Evolutionary conservation across 176 grass and related monocot genomes (phyloP), one percentile per base, ranked within the genome.

Genomic region (Carex kokanica): DNA sequence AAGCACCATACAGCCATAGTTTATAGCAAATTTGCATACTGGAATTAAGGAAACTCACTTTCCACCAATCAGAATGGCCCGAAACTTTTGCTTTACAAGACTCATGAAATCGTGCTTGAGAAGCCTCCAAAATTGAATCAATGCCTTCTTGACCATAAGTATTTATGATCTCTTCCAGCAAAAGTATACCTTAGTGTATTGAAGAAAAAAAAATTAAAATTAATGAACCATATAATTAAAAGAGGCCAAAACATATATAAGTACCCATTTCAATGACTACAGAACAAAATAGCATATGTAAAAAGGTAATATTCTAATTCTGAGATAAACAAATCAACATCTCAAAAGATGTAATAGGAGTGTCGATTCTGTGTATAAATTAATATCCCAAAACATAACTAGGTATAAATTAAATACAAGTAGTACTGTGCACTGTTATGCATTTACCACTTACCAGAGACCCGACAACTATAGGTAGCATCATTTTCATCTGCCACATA

Each of bases 401-500:
- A 47, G 40, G 9, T 11, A 47, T 72, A 54, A 53, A 53, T 15
- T 45, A 75, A 53, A 27, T 75, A 11, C 45, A 53, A 74, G 4
- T 74, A 16, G 20, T 36, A 70, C 7, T 43, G 38, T 54, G 13
- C 11, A 75, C 5, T 29, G 21, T 31, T 47, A 75, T 29, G 45
- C 11, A 75, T 75, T 53, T 17, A 75, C 23, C 72, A 64, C 60
- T 60, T 94, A 98, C 95, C 95, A 87, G 95, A 98, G 59, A 98
- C 95, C 70, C 95, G 95, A 34, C 95, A 98, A 74, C 89, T 98
- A 77, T 98, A 98, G 81, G 92, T 98, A 43, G 71, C 74, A 77
- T 98, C 95, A 86, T 98, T 92, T 85, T 98, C 95, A 87, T 98
- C 95, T 58, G 95, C 92, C 84, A 98, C 92, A 82, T 91, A 98